Evolutionary conservation across 495 filamentous ascomycete genomes (phyloP), one percentile per base, ranked within the genome.

Genomic region (Penicillium nucicola): DNA sequence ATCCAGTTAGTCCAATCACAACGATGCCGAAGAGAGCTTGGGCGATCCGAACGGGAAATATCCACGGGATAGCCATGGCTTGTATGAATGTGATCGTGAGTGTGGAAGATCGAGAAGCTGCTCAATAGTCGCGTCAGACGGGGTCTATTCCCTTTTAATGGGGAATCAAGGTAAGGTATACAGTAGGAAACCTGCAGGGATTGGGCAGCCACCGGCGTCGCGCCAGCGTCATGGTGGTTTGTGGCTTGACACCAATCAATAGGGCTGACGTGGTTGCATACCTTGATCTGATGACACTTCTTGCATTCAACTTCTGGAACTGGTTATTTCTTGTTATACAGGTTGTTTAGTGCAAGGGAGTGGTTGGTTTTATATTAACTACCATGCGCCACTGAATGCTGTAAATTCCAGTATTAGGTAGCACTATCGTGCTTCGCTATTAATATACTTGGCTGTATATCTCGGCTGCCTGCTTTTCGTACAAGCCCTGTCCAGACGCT

Each of bases 1-100:
- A 91, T 43, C 79, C 82, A 17, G 81, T 84, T 20, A 92, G 52
- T 28, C 84, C 87, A 19, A 95, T 76, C 50, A 87, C 77, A 57
- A 90, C 82, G 53, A 91, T 69, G 31, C 83, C 75, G 57, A 92
- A 82, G 44, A 89, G 52, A 6, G 71, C 74, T 52, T 90, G 85
- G 41, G 78, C 65, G 49, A 79, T 70, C 64, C 88, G 86, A 48
- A 88, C 72, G 14, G 82, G 77, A 42, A 84, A 77, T 23, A 84
- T 77, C 67, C 83, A 78, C 35, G 66, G 61, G 19, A 70, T 37
- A 22, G 51, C 45, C 59, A 65, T 65, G n/a, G 49, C 63, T 1
- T 9, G 31, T 19, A 25, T 31, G 28, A 11, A 38, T 62, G 52
- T 66, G 13, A 14, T 35, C 25, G 35, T 15, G 31, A 13, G 31